Evolutionary conservation across 2,329 filamentous ascomycete genomes (phyloP), one percentile per base, ranked within the genome.

Genomic region (Davidsoniella eucalypti): DNA sequence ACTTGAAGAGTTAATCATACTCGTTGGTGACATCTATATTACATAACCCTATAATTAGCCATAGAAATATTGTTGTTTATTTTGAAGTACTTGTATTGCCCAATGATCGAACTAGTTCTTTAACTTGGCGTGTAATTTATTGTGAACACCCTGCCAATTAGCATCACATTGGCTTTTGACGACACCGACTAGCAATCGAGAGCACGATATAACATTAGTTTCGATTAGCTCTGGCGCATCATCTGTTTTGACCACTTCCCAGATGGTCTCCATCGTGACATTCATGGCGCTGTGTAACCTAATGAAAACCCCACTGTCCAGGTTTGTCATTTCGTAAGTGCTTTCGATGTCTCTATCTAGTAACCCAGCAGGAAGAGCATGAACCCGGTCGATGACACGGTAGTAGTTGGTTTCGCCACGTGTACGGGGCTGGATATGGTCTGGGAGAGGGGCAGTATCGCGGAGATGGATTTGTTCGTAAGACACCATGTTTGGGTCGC

Each of bases 311-410:
- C 74, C 74, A 25, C 60, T 64, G n/a, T 62, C 62, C 16, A 70
- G 61, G 54, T 73, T 61, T 16, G 70, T 68, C 54, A 76, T 71
- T 60, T 76, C 73, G 57, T 73, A 73, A 5, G 60, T 68, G 62
- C 72, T 75, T 48, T 70, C 65, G 5, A 76, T 69, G 44, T 70
- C 68, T 47, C 66, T 69, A 57, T 73, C 71, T 72, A 71, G 76
- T 25, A 77, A 63, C 2, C 72, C 72, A 12, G 71, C 71, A 3
- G 73, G 72, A 21, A 76, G 63, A 37, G 71, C 64, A 56, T 75
- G 71, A 6, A 75, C 65, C 37, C 66, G 62, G 54, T 73, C 70
- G 5, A 65, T 71, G 21, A 76, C 70, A 29, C 64, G 63, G 61
- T 70, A 76, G 54, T 64, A 63, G 44, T 60, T 58, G n/a, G 63